Base-by-base conservation (phyloP, 2,329 filamentous ascomycete genomes). In the Aspergillus proliferans region DNA sequence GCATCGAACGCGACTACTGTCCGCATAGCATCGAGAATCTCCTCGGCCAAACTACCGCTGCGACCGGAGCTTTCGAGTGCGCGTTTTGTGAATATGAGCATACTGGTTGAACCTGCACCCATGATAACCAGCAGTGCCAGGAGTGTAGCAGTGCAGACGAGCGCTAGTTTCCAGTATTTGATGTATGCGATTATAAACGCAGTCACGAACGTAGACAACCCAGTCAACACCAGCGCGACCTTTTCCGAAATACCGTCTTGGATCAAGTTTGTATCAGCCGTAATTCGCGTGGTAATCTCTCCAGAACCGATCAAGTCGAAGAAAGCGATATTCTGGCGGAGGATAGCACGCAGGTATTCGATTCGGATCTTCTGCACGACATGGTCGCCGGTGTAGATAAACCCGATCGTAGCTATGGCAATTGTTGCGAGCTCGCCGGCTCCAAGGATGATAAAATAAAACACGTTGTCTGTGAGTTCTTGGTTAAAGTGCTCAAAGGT, bases 1-100 rank as follows among this genome's bases (percentile, higher is more conserved):
- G 91, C 96, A 40, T 89, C 90, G 62, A 96, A 98, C 26, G 93
- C 93, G 6, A 88, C 84, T 5, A 92, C 87, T 63, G 95, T 97
- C 54, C 93, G 84, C 58, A 97, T 86, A 1, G 91, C 96, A 67
- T 88, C 90, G 61, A 98, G 81, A 47, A 96, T 92, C 71, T 98
- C 93, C 64, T 97, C 93, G 3, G 89, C 92, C 9, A 97, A 80
- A 2, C 85, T 91, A 48, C 91, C 92, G 54, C 91, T 92, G 44
- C 83, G 76, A 22, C 88, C 91, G 61, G 95, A 95, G 0, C 88
- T 82, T 46, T 85, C 77, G 43, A 96, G 76, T 1, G 87, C 86
- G 48, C 82, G 74, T 70, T 90, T 92, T 70, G 85, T 91, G 68
- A 81, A 92, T n/a, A 65, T 61, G 1, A 76, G 64, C 49, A 74